Conservation (phyloP, 2,329 filamentous ascomycete genomes). For the Magnaporthiopsis incrustans region DNA sequence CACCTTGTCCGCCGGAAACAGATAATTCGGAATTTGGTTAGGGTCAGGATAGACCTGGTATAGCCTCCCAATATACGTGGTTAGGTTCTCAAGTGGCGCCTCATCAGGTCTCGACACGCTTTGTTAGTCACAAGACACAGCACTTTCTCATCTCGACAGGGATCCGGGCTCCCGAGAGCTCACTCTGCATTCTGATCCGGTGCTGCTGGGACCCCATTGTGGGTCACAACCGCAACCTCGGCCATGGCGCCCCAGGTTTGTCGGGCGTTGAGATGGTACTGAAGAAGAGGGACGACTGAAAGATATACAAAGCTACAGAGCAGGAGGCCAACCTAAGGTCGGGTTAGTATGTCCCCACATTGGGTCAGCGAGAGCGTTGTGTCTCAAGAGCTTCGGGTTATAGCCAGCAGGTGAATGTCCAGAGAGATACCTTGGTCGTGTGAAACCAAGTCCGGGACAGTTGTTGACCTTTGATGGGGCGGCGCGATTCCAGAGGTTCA, state of each 20-base stretch:
- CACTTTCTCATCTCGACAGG: background rate
- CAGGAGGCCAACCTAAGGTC: background rate
- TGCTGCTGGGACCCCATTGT: background rate
- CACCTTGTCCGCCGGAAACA: conserved; percentile 6
- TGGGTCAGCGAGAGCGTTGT: background rate
- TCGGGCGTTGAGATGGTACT: background rate
- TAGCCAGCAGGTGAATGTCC: background rate
- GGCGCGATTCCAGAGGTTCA: background rate
- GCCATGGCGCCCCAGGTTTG: background rate
- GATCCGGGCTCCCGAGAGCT: background rate
- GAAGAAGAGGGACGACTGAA: background rate
- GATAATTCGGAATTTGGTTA: background rate
- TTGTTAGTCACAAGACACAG: background rate
- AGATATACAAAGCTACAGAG: background rate
- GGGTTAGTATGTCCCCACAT: background rate
- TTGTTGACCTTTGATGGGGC: background rate
- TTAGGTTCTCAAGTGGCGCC: background rate
- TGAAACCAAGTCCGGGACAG: background rate
- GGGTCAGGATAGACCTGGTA: background rate
- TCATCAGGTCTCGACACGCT: background rate
- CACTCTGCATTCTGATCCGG: background rate
- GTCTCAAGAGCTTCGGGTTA: too few species aligned
- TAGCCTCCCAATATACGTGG: background rate
- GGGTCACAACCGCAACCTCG: background rate
- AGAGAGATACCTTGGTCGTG: background rate